phyloP scores from a whole-genome alignment of 2,329 filamentous ascomycete species.

The Balansia obtecta region DNA sequence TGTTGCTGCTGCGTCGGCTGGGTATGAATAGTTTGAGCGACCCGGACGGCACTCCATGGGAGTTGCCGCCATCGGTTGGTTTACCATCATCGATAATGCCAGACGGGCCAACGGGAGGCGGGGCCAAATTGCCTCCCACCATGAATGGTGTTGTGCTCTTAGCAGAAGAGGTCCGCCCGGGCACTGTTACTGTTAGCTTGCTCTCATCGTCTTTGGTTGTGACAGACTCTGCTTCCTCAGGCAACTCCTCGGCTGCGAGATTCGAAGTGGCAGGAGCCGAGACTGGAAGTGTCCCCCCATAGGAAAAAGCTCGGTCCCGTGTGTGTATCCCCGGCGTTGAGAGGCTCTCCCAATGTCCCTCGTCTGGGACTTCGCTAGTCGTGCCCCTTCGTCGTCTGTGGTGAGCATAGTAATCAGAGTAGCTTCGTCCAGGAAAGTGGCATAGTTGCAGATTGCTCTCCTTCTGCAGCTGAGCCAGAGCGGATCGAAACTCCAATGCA shows the following conservation, averaged over 20 bases:
- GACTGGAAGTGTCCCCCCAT: slow-evolving; percentile 1
- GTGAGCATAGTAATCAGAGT: slow-evolving; percentile 22
- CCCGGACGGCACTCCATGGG: slow-evolving; percentile 9
- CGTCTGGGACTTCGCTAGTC: slow-evolving; percentile 13
- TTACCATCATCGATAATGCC: slow-evolving; percentile 2
- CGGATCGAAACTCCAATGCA: slow-evolving; percentile 83
- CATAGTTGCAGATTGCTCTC: slow-evolving; percentile 64
- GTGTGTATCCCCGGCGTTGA: slow-evolving; percentile 2
- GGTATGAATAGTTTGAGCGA: slow-evolving; percentile 34
- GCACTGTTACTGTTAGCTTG: background rate
- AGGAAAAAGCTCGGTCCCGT: slow-evolving; percentile 11
- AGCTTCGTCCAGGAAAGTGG: slow-evolving; percentile 53
- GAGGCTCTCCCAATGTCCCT: slow-evolving; percentile 4
- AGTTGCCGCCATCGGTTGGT: background rate
- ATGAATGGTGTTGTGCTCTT: slow-evolving; percentile 17
- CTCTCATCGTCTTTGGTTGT: background rate
- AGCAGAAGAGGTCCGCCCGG: slow-evolving; percentile 9
- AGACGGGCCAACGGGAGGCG: slow-evolving; percentile 22
- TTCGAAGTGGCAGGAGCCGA: background rate
- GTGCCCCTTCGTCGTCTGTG: slow-evolving; percentile 16
- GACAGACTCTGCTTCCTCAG: background rate
- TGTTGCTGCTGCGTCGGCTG: slow-evolving; percentile 28
- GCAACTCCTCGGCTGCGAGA: background rate
- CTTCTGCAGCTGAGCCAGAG: slow-evolving; percentile 74
- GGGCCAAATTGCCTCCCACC: slow-evolving; percentile 28